phyloP scores from a whole-genome alignment of 371 early-diverging fungal species.

The Apophysomyces ossiformis region DNA sequence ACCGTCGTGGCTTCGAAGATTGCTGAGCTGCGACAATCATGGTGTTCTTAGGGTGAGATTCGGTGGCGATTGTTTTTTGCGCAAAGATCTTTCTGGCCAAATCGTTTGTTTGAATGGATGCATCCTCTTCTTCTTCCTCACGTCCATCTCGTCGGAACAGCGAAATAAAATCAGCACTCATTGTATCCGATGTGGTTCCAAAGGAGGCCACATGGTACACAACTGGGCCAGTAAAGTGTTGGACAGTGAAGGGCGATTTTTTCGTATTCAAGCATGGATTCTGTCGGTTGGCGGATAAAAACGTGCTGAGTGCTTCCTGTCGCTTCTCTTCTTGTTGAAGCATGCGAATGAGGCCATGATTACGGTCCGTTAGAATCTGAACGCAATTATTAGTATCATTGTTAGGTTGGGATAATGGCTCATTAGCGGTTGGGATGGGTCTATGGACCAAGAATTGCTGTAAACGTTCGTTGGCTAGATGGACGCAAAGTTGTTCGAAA shows the following conservation, averaged over 20 bases:
- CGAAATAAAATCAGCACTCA: conserved; percentile 79
- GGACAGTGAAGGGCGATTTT: conserved; percentile 49
- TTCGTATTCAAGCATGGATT: conserved; percentile 38
- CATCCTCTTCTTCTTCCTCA: neutral
- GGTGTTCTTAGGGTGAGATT: conserved; percentile 54
- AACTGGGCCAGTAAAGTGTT: conserved; percentile 77
- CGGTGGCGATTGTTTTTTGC: conserved; percentile 49
- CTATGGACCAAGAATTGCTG: conserved; percentile 58
- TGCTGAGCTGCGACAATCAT: conserved; percentile 60
- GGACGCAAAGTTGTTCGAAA: conserved; percentile 75
- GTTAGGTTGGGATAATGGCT: conserved; percentile 49
- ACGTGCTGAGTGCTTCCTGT: neutral
- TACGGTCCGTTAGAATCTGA: conserved; percentile 13
- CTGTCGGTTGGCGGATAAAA: conserved; percentile 37
- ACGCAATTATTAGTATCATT: conserved; percentile 59
- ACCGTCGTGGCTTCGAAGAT: conserved; percentile 53
- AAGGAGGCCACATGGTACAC: conserved; percentile 75
- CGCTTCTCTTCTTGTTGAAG: conserved; percentile 26
- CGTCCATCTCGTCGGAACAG: conserved; percentile 57
- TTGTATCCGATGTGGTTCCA: conserved; percentile 60
- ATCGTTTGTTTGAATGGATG: conserved; percentile 5
- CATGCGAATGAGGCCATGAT: conserved; percentile 11
- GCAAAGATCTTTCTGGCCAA: conserved; percentile 46
- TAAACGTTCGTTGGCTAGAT: conserved; percentile 84
- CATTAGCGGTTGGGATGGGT: too few relatives aligned